A percentile compares a stretch with the other conserved stretches of the same genome.
Conservation (phyloP, 2,329 filamentous ascomycete genomes). For the Stemphylium beticola region DNA sequence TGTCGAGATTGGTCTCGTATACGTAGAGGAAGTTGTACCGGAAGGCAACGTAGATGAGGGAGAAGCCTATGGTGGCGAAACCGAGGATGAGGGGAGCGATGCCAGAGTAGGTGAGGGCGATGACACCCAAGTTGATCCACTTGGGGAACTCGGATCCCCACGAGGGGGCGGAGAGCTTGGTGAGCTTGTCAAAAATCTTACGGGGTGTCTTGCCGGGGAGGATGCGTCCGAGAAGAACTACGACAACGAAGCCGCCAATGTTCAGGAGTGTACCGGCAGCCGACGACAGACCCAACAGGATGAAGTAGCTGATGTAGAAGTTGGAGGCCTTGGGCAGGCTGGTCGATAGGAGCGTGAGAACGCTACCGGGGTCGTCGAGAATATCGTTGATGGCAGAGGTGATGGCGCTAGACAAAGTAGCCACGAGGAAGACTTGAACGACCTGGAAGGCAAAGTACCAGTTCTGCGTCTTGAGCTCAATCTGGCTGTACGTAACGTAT, state of each 20-base stretch:
- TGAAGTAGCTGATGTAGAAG: constrained; percentile 94
- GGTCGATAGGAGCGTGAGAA: constrained; percentile 69
- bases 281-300: constrained; percentile 73
- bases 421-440: constrained; percentile 91
- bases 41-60: constrained; percentile 55
- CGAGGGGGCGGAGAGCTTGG: constrained; percentile 51
- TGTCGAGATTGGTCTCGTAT: constrained; percentile 55
- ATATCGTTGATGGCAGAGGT: constrained; percentile 64
- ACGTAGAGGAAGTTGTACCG: constrained; percentile 59
- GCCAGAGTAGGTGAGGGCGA: constrained; percentile 56
- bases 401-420: constrained; percentile 81
- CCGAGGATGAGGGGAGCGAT: constrained; percentile 57
- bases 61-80: constrained; percentile 54
- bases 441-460: constrained; percentile 93
- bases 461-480: constrained; percentile 80
- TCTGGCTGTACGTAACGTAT: constrained; percentile 51
- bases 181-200: constrained; percentile 54
- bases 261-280: constrained; percentile 66
- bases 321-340: constrained; percentile 87
- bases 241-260: constrained; percentile 78
- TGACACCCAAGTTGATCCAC: constrained; percentile 54
- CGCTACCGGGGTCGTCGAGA: constrained; percentile 64
- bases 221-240: constrained; percentile 78
- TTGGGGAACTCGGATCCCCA: constrained; percentile 57
- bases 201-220: constrained; percentile 56